Evolutionary conservation across 139 green algal genomes (phyloP).

Genomic region (Protoeuglena noctilucae): DNA sequence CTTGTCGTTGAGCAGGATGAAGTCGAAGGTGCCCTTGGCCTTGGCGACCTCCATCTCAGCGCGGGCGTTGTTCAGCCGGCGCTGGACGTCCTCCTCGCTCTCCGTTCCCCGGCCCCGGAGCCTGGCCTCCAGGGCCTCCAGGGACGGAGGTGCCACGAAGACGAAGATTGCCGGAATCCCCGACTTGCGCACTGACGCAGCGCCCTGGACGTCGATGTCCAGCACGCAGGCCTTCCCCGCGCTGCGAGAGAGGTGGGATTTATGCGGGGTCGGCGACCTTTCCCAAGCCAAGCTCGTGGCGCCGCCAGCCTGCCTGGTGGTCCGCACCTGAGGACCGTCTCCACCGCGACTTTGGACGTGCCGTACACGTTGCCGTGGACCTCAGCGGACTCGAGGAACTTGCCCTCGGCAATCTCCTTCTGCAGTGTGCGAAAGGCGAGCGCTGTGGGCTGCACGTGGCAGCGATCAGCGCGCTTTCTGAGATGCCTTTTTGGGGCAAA

Average conservation of each 20-base stretch:
- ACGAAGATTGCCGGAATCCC: constrained; percentile 51
- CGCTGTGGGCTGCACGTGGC: not conserved
- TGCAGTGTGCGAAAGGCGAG: not conserved
- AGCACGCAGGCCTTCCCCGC: constrained; percentile 46
- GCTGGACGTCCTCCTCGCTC: constrained; percentile 48
- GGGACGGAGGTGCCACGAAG: constrained; percentile 59
- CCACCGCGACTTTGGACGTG: constrained; percentile 46
- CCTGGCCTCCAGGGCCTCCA: constrained; percentile 50
- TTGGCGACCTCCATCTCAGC: constrained; percentile 48
- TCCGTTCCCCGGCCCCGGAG: constrained; percentile 61
- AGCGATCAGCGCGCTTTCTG: no score
- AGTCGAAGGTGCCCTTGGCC: constrained; percentile 49
- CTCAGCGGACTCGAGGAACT: constrained; percentile 68
- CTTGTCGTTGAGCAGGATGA: constrained; percentile 34
- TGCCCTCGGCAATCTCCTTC: constrained; percentile 32
- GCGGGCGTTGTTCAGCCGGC: constrained; percentile 36
- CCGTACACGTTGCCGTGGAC: constrained; percentile 79
- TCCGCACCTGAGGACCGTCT: constrained; percentile 27
- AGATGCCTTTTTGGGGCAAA: no score
- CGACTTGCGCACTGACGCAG: not conserved
- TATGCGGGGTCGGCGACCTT: no score
- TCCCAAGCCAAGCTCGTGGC: no score
- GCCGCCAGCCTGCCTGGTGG: no score
- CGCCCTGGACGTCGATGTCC: constrained; percentile 71
- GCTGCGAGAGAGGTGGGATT: no score